Percentiles rank a stretch among this genome's conserved stretches.
These are phyloP conservation scores for Gloeopeniophorella convolvens DNA, from an alignment of 768 basidiomycete species.

Conservation along the genomic window DNA sequence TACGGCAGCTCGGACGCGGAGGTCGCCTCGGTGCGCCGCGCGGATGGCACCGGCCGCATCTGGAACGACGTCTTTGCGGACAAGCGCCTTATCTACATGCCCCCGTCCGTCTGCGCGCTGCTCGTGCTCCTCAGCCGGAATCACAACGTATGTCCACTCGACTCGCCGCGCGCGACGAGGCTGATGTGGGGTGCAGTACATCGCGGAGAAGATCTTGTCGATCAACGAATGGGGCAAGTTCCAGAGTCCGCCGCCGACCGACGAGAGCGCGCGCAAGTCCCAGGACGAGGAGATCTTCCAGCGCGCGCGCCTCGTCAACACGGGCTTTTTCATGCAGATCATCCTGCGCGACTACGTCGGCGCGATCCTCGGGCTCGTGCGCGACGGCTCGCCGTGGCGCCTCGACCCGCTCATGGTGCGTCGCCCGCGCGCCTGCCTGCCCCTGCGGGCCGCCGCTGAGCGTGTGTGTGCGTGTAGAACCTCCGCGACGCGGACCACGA, in stretches of 20 bases:
- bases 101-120: slow-evolving; percentile 62
- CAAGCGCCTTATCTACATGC: slow-evolving; percentile 58
- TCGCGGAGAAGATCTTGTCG: slow-evolving; percentile 56
- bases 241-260: slow-evolving; percentile 20
- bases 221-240: slow-evolving; percentile 62
- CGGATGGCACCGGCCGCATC: slow-evolving; percentile 63
- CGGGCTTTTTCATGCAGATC: slow-evolving; percentile 62
- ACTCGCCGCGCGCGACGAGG: slow-evolving; percentile 10
- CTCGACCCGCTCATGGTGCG: slow-evolving; percentile 59
- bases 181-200: slow-evolving; percentile 40
- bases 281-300: slow-evolving; percentile 80
- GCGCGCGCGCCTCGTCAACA: slow-evolving; percentile 66
- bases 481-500: slow-evolving; percentile 47
- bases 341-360: slow-evolving; percentile 72
- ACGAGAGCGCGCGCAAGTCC: slow-evolving; percentile 21
- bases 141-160: slow-evolving; percentile 50
- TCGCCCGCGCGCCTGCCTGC: not conserved
- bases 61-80: slow-evolving; percentile 69
- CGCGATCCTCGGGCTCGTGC: slow-evolving; percentile 61
- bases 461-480: slow-evolving; percentile 28
- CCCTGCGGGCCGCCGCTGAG: not conserved
- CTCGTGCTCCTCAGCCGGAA: slow-evolving; percentile 65
- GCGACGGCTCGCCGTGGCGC: slow-evolving; percentile 59
- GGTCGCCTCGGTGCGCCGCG: slow-evolving; percentile 45
- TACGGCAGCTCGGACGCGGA: slow-evolving; percentile 53